phyloP scores from a whole-genome alignment of 1,139 yeast genomes.

The Candida pseudoviswanathii region DNA sequence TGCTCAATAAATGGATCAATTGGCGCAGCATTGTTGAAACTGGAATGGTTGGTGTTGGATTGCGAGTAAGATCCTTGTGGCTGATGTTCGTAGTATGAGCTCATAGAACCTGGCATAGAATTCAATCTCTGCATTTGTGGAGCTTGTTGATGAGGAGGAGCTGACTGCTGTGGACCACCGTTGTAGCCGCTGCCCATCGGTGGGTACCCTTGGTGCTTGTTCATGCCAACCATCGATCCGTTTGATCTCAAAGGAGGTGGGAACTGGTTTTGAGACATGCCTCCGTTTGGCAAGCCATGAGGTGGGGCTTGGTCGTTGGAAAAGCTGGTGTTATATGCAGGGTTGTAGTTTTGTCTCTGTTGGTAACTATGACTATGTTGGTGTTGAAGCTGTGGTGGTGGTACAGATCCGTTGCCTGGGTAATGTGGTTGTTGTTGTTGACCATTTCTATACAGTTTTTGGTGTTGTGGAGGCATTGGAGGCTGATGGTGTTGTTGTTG shows the following conservation, averaged over 20 bases:
- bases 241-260: constrained; percentile 26
- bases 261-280: constrained; percentile 30
- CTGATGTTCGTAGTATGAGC: constrained; percentile 3
- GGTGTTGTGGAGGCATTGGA: constrained; percentile 4
- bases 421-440: constrained; percentile 8
- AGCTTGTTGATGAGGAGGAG: constrained; percentile 1
- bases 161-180: constrained; percentile 9
- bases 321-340: constrained; percentile 1
- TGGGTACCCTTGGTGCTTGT: constrained; percentile 14
- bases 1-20: constrained; percentile 31
- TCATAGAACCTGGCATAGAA: constrained; percentile 11
- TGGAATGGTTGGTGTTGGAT: constrained; percentile 8
- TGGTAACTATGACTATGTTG: constrained; percentile 7
- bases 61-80: constrained; percentile 11
- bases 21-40: constrained; percentile 21
- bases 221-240: constrained; percentile 15
- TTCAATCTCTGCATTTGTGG: constrained; percentile 14
- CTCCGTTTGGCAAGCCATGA: constrained; percentile 40
- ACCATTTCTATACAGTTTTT: constrained; percentile 6
- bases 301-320: constrained; percentile 35
- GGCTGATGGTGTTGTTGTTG: constrained; percentile 16
- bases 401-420: background rate
- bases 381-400: constrained; percentile 5
- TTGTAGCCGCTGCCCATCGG: constrained; percentile 10
- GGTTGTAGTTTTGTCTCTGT: constrained; percentile 4